phyloP scores from a whole-genome alignment of 495 filamentous ascomycete species.

The Endocarpon pusillum region DNA sequence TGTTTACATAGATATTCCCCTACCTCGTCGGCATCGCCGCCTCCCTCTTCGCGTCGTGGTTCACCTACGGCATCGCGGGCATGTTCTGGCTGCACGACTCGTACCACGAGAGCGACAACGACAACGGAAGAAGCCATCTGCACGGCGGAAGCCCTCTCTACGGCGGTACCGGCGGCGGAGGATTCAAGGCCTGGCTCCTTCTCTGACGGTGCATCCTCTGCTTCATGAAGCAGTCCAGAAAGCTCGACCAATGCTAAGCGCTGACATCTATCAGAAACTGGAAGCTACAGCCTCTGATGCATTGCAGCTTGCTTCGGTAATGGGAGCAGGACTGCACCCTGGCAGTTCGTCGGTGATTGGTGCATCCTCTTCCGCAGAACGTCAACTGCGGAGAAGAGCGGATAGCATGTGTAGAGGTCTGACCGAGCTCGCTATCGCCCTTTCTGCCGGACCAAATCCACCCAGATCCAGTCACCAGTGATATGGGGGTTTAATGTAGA shows the following conservation, averaged over 20 bases:
- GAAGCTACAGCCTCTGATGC: conserved; percentile 74
- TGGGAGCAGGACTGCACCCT: conserved; percentile 44
- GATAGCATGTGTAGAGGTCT: conserved; percentile 85
- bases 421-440: conserved; percentile 78
- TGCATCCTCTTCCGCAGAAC: conserved; percentile 45
- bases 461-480: too few relatives aligned
- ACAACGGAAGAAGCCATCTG: conserved; percentile 32
- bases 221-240: conserved; percentile 68
- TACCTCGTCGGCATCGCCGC: conserved; percentile 34
- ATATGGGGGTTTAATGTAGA: too few relatives aligned
- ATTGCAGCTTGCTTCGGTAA: conserved; percentile 51
- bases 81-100: conserved; percentile 25
- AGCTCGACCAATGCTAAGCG: conserved; percentile 44
- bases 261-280: conserved; percentile 63
- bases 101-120: too few relatives aligned
- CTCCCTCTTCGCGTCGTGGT: conserved; percentile 27
- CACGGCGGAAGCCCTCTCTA: conserved; percentile 33
- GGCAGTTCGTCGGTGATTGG: conserved; percentile 48
- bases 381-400: conserved; percentile 72
- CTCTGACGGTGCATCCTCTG: conserved; percentile 59
- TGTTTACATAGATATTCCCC: conserved; percentile 50
- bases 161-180: too few relatives aligned
- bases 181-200: too few relatives aligned
- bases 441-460: too few relatives aligned
- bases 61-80: conserved; percentile 23